A percentile compares a stretch with the other conserved stretches of the same genome.
These are phyloP conservation scores for Krasilnikovozyma curviuscula DNA, from an alignment of 768 basidiomycete species.

Conservation along the genomic window DNA sequence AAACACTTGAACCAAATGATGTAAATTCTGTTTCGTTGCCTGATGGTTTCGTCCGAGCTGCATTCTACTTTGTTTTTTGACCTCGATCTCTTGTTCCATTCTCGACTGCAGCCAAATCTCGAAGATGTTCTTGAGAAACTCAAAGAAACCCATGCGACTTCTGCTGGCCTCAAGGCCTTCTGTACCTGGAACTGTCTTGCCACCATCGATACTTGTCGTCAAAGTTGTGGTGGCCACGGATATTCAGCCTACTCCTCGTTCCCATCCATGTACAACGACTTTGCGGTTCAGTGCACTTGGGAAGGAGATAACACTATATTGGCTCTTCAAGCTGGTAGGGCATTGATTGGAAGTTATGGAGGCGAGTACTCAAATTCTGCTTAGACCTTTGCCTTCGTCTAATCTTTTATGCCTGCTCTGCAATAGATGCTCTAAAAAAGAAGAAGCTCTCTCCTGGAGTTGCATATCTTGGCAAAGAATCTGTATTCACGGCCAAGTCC, in stretches of 20 bases:
- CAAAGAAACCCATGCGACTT: slow-evolving; percentile 32
- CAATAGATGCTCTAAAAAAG: slow-evolving; percentile 24
- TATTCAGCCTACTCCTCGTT: slow-evolving; percentile 26
- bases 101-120: slow-evolving; percentile 20
- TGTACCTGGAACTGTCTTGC: slow-evolving; percentile 32
- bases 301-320: slow-evolving; percentile 31
- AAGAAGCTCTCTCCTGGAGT: slow-evolving; percentile 28
- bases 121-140: slow-evolving; percentile 29
- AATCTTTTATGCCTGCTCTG: not conserved
- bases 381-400: not conserved
- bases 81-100: not conserved
- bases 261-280: slow-evolving; percentile 28
- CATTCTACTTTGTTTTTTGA: not conserved
- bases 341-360: slow-evolving; percentile 24
- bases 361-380: slow-evolving; percentile 12
- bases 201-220: slow-evolving; percentile 31
- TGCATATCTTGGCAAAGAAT: slow-evolving; percentile 26
- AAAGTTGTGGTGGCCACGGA: slow-evolving; percentile 30
- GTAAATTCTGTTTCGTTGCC: slow-evolving; percentile 13
- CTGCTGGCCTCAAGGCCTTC: slow-evolving; percentile 31
- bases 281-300: slow-evolving; percentile 31
- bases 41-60: not conserved
- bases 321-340: slow-evolving; percentile 25
- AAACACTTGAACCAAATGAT: slow-evolving; percentile 25
- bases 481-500: slow-evolving; percentile 20